Base-by-base conservation (phyloP, 306 rosid genomes). In the Pterocarpus macrocarpus region DNA sequence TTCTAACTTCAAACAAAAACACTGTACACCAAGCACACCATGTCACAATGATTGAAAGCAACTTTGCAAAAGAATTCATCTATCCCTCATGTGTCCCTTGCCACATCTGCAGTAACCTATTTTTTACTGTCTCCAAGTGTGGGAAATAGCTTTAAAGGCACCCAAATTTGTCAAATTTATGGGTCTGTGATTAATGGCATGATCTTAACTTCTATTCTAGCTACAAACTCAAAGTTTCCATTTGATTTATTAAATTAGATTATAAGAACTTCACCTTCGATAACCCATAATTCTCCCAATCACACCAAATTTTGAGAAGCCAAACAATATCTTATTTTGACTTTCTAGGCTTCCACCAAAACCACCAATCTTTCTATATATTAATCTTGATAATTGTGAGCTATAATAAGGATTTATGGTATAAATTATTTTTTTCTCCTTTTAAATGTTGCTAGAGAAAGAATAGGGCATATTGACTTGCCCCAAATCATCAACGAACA, bases 201-300 rank as follows among this genome's bases (percentile, higher is more conserved):
- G 9, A 65, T 81, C 35, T 47, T 87, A 2, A 56, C 84, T 11
- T 64, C 83, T 44, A 71, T 87, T 30, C 78, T 88, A 33, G 72
- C 92, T 3, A 39, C 73, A 57, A 77, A 55, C 62, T 64, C 87
- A 50, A 86, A 85, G 5, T 82, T 83, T n/a, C 88, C 87, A 36
- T 88, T 88, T 82, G 93, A 78, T 8, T 85, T 76, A 4, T 41
- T 59, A 66, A 83, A 22, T 57, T 87, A 15, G 91, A 86, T 4
- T 44, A 8, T 57, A 82, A 88, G 59, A 82, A 80, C 84, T 90
- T 90, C 76, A 17, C 86, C 28, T 91, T 90, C 79, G 83, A 76
- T 52, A 56, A 78, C 73, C 62, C 84, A 10, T 72, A 75, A 63
- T 83, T 81, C 80, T 78, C 75, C 22, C 74, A 16, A 52, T 30